Base-by-base conservation (phyloP, 805 yeast species). In the Candida montana region DNA sequence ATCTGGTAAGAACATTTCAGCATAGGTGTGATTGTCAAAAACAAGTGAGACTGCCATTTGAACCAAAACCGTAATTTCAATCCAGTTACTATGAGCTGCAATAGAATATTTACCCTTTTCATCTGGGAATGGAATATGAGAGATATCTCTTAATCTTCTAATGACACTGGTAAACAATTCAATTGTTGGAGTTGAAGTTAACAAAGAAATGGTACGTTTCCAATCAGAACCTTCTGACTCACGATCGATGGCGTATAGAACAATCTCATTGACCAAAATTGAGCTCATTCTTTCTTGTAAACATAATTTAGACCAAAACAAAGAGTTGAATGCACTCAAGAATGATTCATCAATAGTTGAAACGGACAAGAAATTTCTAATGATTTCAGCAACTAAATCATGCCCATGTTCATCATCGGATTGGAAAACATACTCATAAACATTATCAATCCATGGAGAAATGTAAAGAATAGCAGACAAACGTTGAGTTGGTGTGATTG, bases 191-290 rank as follows among this genome's bases (percentile, higher is more conserved):
- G 76, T 66, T 12, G 77, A 60, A 1, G 82, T 72, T 48, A 87
- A 65, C n/a, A 83, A 69, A 1, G 82, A 71, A 2, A 82, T 71
- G 6, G 80, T 72, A 35, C 72, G 75, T 16, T 72, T 70, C 87
- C 87, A 84, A 36, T 73, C 79, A 30, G 76, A 73, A 4, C 81
- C 83, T 50, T 82, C 87, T n/a, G 87, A 80, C 49, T 82, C 83
- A 53, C 81, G 77, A 49, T 84, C 93, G 49, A 85, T 72, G 1
- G 89, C 82, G 47, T 80, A 81, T 2, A 80, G 75, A 6, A 86
- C 75, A 18, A 84, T 75, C 53, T 86, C 96, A 47, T 84, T 89
- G 10, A 87, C 71, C 19, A 86, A 65, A 3, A 77, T 60, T 2
- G 72, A 67, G 4, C 75, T 72, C 11, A 87, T 60, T 30, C 77